Evolutionary conservation across 768 basidiomycete genomes (phyloP).

Genomic region (Phlebiopsis flavidoalba): DNA sequence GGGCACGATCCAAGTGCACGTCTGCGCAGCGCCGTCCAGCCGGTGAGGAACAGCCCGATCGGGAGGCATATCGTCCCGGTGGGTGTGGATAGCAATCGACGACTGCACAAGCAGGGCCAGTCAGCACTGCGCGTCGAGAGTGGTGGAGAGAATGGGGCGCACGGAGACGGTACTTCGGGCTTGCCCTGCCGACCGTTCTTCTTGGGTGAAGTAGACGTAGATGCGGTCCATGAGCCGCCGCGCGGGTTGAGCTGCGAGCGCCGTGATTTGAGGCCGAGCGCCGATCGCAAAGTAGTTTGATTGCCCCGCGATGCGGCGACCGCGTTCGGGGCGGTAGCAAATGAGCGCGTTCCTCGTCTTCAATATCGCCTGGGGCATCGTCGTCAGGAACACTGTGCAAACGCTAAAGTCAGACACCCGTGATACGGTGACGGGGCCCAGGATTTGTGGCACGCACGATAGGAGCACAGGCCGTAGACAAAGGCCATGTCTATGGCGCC

Average conservation of each 20-base stretch:
- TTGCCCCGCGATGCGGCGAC: constrained; percentile 56
- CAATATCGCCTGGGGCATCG: constrained; percentile 58
- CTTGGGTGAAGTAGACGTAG: constrained; percentile 44
- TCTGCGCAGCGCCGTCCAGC: constrained; percentile 59
- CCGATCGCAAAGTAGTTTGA: constrained; percentile 66
- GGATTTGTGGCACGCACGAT: constrained; percentile 11
- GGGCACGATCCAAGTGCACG: constrained; percentile 63
- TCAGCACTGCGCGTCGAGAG: background rate
- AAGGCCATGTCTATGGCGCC: constrained; percentile 64
- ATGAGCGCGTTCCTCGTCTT: constrained; percentile 52
- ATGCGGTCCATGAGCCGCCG: constrained; percentile 52
- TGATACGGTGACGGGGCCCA: too few species aligned
- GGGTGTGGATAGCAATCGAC: too few species aligned
- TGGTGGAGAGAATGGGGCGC: constrained; percentile 8
- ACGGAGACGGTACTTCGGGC: constrained; percentile 54
- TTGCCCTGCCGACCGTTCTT: constrained; percentile 48
- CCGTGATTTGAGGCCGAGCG: constrained; percentile 22
- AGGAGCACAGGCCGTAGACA: constrained; percentile 47
- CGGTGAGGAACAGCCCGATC: constrained; percentile 61
- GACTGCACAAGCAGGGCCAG: too few species aligned
- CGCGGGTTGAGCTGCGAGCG: constrained; percentile 52
- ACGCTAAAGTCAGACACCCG: too few species aligned
- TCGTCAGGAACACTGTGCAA: constrained; percentile 59
- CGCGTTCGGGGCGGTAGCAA: constrained; percentile 37
- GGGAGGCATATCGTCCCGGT: constrained; percentile 59